Base-by-base conservation (phyloP, 2,329 filamentous ascomycete species). In the Penicillium sp. region DNA sequence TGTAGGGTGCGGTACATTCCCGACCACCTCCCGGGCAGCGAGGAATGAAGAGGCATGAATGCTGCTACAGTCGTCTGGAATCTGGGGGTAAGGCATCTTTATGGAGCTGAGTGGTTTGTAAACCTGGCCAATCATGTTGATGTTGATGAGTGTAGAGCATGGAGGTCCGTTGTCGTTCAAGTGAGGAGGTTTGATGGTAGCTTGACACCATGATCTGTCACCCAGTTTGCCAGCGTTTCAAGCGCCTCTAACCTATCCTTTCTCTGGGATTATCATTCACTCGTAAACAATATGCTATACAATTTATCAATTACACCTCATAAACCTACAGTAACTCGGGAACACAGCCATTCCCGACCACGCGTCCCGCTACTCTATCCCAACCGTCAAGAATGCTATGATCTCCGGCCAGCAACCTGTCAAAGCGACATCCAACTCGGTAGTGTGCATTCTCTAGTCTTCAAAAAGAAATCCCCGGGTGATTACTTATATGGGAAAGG, bases 11-110 rank as follows among this genome's bases (percentile, higher is more conserved):
- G 51, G 52, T 16, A 46, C 60, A 63, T 66, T 65, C 58, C 59
- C 44, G 51, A 53, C 51, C 48, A 53, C 57, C 56, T 49, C 55
- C 60, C 58, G 31, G 58, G 51, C 52, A 59, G 59, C 57, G 27
- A 66, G 53, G 64, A 67, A 67, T 67, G 63, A 50, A 45, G 33
- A 43, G 37, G 4, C 44, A 53, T 62, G 64, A 67, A 67, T 67
- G 63, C 54, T 65, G 62, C 48, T 66, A 16, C 31, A 33, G 4
- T 33, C 29, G 37, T n/a, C 27, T 55, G 62, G 63, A 64, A 67
- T 67, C 52, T 33, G 21, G 37, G 21, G 60, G 56, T 61, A 11
- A 26, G 33, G 48, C 33, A 50, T 50, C 48, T 37, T 37, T 41
- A 13, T 47, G 45, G 33, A 39, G 22, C 24, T 37, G 47, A 27